Evolutionary conservation across 768 basidiomycete genomes (phyloP), one percentile per base, ranked within the genome.

Genomic region (Lactarius tabidus): DNA sequence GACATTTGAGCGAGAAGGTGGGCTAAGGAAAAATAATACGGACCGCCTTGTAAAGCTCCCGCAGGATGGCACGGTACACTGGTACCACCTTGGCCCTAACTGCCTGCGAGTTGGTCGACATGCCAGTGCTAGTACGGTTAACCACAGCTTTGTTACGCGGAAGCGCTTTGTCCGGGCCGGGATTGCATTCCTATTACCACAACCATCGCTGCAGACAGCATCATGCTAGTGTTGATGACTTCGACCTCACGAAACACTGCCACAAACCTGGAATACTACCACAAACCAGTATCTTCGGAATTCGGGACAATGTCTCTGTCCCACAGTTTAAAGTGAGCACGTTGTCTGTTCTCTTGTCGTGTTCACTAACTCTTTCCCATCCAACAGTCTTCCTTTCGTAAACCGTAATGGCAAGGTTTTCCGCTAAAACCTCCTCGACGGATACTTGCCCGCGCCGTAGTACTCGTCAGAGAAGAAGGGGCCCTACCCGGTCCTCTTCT

Each of bases 11-110:
- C 60, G 54, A 8, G 67, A 61, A 63, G 57, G 3, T 31, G 52
- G 9, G 28, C 59, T 56, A 17, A 53, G 0, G 48, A 29, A 51
- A 63, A 33, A 75, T 73, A 69, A 69, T 56, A 74, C 81, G 64
- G 67, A 86, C 86, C 20, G 83, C 80, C 67, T 76, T 81, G 65
- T 79, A 79, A 60, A 87, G 72, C 70, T 87, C 85, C 31, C 83
- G 78, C 60, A 87, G 76, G 45, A 86, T 76, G 12, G 78, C 73
- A 23, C 86, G 82, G 67, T 86, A 87, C 6, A 78, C 72, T 31
- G 71, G 68, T 45, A 74, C 74, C 18, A 36, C 41, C 72, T 59
- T 70, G 48, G 58, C 35, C 38, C 36, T 58, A 20, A 36, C 26
- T 23, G 38, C 57, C 33, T 41, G 26, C 26, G 48, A 17, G 57